Conservation (phyloP, 1,284 basidiomycete species). For the Flammula alnicola region DNA sequence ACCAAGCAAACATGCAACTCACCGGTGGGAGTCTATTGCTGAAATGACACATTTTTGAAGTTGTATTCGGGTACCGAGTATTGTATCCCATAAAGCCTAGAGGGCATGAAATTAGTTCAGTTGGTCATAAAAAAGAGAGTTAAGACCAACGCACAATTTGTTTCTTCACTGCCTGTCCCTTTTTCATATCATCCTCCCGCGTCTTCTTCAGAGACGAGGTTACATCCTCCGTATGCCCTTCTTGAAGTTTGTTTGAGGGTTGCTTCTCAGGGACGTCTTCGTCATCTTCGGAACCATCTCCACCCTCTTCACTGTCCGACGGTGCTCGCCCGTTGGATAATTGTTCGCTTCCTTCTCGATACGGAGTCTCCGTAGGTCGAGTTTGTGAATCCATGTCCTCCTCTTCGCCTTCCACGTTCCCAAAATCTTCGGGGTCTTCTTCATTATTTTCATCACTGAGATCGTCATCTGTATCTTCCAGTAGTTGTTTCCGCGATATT, state of each 20-base stretch:
- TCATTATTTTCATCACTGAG: slow-evolving; percentile 30
- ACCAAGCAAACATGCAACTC: slow-evolving; percentile 28
- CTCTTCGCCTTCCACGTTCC: slow-evolving; percentile 34
- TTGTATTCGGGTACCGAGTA: slow-evolving; percentile 88
- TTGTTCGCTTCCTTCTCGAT: background rate
- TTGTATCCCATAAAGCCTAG: slow-evolving; percentile 81
- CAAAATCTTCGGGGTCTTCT: slow-evolving; percentile 24
- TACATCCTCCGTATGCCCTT: slow-evolving; percentile 46
- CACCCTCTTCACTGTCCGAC: slow-evolving; percentile 31
- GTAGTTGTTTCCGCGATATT: slow-evolving; percentile 63
- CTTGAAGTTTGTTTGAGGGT: slow-evolving; percentile 18
- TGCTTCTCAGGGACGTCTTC: slow-evolving; percentile 34
- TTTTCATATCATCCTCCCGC: slow-evolving; percentile 67
- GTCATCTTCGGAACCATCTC: slow-evolving; percentile 34
- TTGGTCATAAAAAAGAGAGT: slow-evolving; percentile 14
- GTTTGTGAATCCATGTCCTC: slow-evolving; percentile 38
- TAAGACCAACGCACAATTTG: slow-evolving; percentile 69
- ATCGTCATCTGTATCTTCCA: slow-evolving; percentile 44
- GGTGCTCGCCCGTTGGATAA: slow-evolving; percentile 8
- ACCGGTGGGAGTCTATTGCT: slow-evolving; percentile 67
- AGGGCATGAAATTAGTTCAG: background rate
- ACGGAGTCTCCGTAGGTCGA: slow-evolving; percentile 24
- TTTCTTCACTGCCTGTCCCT: slow-evolving; percentile 81
- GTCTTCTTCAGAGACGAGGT: slow-evolving; percentile 58
- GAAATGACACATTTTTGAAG: slow-evolving; percentile 80